Conservation (phyloP, 2,329 filamentous ascomycete species). For the Neurospora crassa region DNA sequence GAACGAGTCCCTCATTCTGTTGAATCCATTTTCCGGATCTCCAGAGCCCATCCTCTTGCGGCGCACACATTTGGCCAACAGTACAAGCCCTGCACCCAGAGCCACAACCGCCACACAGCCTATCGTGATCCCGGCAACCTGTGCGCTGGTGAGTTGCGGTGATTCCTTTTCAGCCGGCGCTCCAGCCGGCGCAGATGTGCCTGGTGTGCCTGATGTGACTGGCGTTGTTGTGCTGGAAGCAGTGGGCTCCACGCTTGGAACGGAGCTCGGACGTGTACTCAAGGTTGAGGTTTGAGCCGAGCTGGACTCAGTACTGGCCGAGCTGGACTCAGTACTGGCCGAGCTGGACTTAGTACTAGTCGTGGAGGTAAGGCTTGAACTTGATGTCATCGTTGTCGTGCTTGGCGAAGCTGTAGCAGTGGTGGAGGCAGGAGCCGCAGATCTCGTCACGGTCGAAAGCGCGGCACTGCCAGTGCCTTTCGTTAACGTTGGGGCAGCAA, state of each 20-base stretch:
- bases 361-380: conserved; percentile 7
- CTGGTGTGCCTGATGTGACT: neutral
- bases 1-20: conserved; percentile 28
- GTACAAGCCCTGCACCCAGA: conserved; percentile 38
- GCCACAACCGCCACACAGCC: conserved; percentile 41
- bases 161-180: neutral
- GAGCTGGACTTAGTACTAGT: neutral
- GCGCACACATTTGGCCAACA: conserved; percentile 34
- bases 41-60: conserved; percentile 22
- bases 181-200: neutral
- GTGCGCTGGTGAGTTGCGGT: conserved; percentile 26
- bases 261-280: neutral
- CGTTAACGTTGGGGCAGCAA: conserved; percentile 16
- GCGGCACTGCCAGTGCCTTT: conserved; percentile 8
- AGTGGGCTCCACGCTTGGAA: neutral
- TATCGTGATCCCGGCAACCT: conserved; percentile 49
- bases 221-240: neutral
- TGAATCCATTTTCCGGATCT: conserved; percentile 29
- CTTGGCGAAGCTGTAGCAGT: conserved; percentile 2
- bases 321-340: neutral
- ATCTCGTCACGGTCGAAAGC: conserved; percentile 7
- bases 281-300: neutral
- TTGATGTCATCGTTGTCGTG: conserved; percentile 39
- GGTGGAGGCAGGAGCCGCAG: conserved; percentile 6
- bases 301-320: conserved; percentile 4